Conservation (phyloP, 345 rosid species). For the Linum lewisii region DNA sequence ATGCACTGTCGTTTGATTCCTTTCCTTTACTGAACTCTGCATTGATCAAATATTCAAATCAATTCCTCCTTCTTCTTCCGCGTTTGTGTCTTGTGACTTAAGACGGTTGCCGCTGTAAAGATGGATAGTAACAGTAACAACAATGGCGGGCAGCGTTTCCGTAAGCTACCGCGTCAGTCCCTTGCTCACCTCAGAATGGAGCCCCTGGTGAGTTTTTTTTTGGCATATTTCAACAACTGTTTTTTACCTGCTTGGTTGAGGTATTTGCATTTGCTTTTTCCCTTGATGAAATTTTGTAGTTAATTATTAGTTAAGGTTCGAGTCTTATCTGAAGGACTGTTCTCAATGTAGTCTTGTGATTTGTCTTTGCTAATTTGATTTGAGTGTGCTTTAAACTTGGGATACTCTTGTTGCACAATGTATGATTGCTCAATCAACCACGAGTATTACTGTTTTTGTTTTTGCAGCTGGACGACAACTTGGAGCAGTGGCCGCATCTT, state of each 20-base stretch:
- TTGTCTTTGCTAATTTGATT: background rate
- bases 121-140: slow-evolving; percentile 11
- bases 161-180: slow-evolving; percentile 43
- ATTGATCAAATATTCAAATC: background rate
- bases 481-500: slow-evolving; percentile 97
- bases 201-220: slow-evolving; percentile 34
- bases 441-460: background rate
- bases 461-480: slow-evolving; percentile 69
- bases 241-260: background rate
- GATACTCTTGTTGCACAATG: background rate
- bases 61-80: background rate
- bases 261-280: background rate
- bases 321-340: too few relatives aligned
- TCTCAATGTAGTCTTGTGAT: too few relatives aligned
- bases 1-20: background rate
- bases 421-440: background rate
- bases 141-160: slow-evolving; percentile 40
- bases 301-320: too few relatives aligned
- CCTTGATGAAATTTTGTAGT: background rate
- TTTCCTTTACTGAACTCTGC: background rate
- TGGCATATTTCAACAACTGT: background rate
- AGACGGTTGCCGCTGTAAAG: background rate
- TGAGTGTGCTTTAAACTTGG: background rate
- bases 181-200: slow-evolving; percentile 45
- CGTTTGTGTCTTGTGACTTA: too few relatives aligned